A percentile compares a stretch with the other conserved stretches of the same genome.
phyloP scores from a whole-genome alignment of 192 early-diverging fungal species.

The Neocallimastix lanati region DNA sequence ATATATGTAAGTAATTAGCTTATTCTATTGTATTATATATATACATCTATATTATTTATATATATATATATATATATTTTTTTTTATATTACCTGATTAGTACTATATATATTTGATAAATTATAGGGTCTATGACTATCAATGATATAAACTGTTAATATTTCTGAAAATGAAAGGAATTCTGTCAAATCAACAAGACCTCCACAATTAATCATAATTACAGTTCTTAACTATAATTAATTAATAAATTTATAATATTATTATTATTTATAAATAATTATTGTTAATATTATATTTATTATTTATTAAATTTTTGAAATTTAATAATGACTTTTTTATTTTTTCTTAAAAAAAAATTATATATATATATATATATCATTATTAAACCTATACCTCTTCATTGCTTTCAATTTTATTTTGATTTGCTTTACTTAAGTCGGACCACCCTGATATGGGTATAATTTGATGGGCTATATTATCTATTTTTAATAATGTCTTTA shows the following conservation, averaged over 20 bases:
- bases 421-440: background rate
- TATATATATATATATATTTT: too few species aligned
- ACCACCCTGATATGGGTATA: background rate
- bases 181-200: slow-evolving; percentile 55
- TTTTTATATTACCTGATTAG: slow-evolving; percentile 37
- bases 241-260: too few species aligned
- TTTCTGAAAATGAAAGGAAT: slow-evolving; percentile 25
- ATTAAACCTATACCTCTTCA: background rate
- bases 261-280: too few species aligned
- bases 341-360: too few species aligned
- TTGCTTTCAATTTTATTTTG: background rate
- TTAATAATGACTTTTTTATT: too few species aligned
- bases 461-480: background rate
- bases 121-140: slow-evolving; percentile 81
- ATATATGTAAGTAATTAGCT: too few species aligned
- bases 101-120: slow-evolving; percentile 58
- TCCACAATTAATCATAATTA: slow-evolving; percentile 14
- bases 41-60: too few species aligned
- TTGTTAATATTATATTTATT: too few species aligned
- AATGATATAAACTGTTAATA: slow-evolving; percentile 55
- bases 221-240: background rate
- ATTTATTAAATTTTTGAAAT: too few species aligned
- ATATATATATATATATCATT: too few species aligned
- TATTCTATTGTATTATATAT: too few species aligned
- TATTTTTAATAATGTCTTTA: background rate